These are phyloP conservation scores for Aspergillus tubingensis DNA, from an alignment of 2,329 filamentous ascomycete species.

Conservation along the genomic window DNA sequence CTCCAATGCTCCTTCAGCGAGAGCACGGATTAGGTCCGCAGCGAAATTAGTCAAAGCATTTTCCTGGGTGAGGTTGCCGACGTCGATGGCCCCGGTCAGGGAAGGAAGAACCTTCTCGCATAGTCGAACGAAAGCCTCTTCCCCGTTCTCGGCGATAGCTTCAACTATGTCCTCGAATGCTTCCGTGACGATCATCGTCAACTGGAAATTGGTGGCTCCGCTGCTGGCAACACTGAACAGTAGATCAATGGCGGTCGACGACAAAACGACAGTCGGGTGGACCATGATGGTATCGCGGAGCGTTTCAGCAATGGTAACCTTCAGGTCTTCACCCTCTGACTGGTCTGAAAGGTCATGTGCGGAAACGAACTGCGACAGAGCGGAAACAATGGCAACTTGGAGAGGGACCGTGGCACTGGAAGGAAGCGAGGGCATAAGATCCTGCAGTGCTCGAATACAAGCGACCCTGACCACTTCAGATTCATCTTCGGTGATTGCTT, in stretches of 20 bases:
- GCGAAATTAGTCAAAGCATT: conserved; percentile 78
- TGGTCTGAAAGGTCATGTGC: conserved; percentile 80
- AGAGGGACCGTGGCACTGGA: conserved; percentile 53
- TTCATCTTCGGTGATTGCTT: conserved; percentile 71
- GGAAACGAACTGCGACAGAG: conserved; percentile 72
- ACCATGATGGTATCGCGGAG: conserved; percentile 80
- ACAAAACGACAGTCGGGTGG: conserved; percentile 72
- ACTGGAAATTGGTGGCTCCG: conserved; percentile 86
- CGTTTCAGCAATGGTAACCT: conserved; percentile 86
- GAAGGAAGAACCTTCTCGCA: conserved; percentile 86
- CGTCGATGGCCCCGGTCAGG: conserved; percentile 83
- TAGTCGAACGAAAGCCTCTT: conserved; percentile 72
- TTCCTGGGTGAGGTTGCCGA: conserved; percentile 81
- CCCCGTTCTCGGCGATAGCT: conserved; percentile 63
- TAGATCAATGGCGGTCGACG: conserved; percentile 70
- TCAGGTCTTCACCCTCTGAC: conserved; percentile 85
- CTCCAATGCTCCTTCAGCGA: conserved; percentile 79
- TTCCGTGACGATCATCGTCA: conserved; percentile 83
- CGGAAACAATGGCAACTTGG: conserved; percentile 63
- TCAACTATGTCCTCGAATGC: conserved; percentile 85
- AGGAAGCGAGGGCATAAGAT: conserved; percentile 60
- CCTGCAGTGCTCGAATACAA: conserved; percentile 82
- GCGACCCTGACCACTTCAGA: conserved; percentile 90
- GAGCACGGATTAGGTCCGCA: conserved; percentile 76
- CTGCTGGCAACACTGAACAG: conserved; percentile 88